Conservation (phyloP, 1,139 yeast species). For the Zhuliangozyma parablackwelliae region DNA sequence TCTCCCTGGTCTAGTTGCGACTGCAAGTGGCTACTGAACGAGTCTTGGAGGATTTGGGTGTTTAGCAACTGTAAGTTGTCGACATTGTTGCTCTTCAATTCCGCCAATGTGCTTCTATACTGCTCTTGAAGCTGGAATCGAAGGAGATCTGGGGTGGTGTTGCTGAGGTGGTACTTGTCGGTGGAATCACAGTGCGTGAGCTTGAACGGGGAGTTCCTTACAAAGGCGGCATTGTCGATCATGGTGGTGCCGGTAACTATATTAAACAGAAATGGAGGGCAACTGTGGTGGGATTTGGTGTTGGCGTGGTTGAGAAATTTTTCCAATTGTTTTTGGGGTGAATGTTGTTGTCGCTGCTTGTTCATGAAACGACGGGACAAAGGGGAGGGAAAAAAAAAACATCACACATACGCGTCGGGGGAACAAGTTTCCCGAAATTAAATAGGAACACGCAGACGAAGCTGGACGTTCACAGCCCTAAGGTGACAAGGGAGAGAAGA, state of each 20-base stretch:
- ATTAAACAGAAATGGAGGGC: too few relatives aligned
- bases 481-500: too few relatives aligned
- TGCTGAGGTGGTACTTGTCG: constrained; percentile 23
- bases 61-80: constrained; percentile 16
- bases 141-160: constrained; percentile 41
- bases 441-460: too few relatives aligned
- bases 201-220: constrained; percentile 37
- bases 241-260: constrained; percentile 10
- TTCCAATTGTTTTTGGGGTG: too few relatives aligned
- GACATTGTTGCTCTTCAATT: constrained; percentile 13
- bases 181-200: constrained; percentile 25
- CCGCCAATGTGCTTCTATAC: constrained; percentile 25
- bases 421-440: too few relatives aligned
- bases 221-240: constrained; percentile 33
- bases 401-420: too few relatives aligned
- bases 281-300: too few relatives aligned
- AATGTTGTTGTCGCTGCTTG: too few relatives aligned
- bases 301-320: too few relatives aligned
- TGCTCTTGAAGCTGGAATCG: constrained; percentile 46
- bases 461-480: too few relatives aligned
- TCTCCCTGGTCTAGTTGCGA: constrained; percentile 28
- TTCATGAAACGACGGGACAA: too few relatives aligned
- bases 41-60: constrained; percentile 24
- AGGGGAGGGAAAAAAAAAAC: too few relatives aligned
- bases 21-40: constrained; percentile 38